These are phyloP conservation scores for Botrytis pseudocinerea DNA, from an alignment of 2,329 filamentous ascomycete species.

Conservation along the genomic window DNA sequence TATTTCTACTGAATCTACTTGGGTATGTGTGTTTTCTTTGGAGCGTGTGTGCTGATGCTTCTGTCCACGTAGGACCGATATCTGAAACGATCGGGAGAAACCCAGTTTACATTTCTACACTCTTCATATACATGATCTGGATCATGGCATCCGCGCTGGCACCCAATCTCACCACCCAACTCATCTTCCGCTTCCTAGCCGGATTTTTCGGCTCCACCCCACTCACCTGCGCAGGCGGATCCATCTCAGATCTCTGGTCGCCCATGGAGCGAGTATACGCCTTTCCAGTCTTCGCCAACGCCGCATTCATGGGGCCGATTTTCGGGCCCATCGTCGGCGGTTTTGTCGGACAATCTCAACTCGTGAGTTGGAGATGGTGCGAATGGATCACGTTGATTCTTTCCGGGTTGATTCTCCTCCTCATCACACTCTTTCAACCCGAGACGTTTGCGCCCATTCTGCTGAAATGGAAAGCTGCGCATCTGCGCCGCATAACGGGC, in stretches of 20 bases:
- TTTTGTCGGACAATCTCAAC: background rate
- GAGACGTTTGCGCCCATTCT: background rate
- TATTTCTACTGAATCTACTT: too few relatives aligned
- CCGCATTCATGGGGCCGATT: background rate
- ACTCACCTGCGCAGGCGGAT: slow-evolving; percentile 60
- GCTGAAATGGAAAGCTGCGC: background rate
- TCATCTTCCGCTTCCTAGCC: slow-evolving; percentile 23
- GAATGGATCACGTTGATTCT: background rate
- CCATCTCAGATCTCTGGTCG: slow-evolving; percentile 56
- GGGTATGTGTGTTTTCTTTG: background rate
- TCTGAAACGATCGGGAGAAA: background rate
- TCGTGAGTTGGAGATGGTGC: background rate
- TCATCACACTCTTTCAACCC: background rate
- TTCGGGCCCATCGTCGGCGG: background rate
- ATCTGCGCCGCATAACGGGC: background rate
- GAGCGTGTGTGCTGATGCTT: background rate
- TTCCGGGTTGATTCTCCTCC: background rate
- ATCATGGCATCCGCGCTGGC: slow-evolving; percentile 5
- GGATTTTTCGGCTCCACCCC: slow-evolving; percentile 21
- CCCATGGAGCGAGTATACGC: background rate
- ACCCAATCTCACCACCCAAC: slow-evolving; percentile 5
- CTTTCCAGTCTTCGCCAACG: background rate
- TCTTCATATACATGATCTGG: slow-evolving; percentile 2
- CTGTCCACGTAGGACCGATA: background rate
- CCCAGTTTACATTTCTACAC: background rate